Conservation (phyloP, 2,329 filamentous ascomycete genomes). For the Aspergillus quadrilineatus region DNA sequence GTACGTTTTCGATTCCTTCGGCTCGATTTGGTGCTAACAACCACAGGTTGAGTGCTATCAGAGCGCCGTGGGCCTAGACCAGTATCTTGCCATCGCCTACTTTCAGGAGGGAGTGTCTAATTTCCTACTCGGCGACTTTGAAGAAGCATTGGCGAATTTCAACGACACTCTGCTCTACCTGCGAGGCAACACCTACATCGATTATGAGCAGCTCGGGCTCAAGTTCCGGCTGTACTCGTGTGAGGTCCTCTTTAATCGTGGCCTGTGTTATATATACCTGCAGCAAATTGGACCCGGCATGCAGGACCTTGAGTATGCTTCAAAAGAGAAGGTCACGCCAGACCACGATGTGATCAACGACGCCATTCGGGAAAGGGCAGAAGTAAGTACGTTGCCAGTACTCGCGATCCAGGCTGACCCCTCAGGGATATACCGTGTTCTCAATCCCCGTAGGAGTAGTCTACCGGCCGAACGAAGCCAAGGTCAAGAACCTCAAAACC, state of each 20-base stretch:
- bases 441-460: slow-evolving; percentile 95
- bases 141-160: slow-evolving; percentile 96
- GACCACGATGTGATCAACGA: slow-evolving; percentile 98
- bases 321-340: slow-evolving; percentile 92
- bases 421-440: slow-evolving; percentile 93
- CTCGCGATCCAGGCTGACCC: not conserved
- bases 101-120: slow-evolving; percentile 99
- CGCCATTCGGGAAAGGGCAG: slow-evolving; percentile 87
- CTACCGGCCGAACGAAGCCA: slow-evolving; percentile 93
- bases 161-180: slow-evolving; percentile 96
- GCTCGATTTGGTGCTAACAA: slow-evolving; percentile 11
- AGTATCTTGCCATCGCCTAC: slow-evolving; percentile 95
- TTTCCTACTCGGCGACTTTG: slow-evolving; percentile 93
- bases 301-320: slow-evolving; percentile 85
- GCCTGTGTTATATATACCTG: slow-evolving; percentile 94
- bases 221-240: slow-evolving; percentile 97
- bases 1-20: slow-evolving; percentile 53
- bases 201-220: slow-evolving; percentile 93
- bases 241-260: slow-evolving; percentile 95
- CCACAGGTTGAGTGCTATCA: slow-evolving; percentile 92
- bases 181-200: slow-evolving; percentile 93
- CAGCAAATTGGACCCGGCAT: slow-evolving; percentile 88
- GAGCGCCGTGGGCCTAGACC: slow-evolving; percentile 82
- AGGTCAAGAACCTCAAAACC: slow-evolving; percentile 95
- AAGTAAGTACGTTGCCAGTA: slow-evolving; percentile 56